These are phyloP conservation scores for Aegilops tauschii DNA, from an alignment of 176 grass and related monocot species.

Conservation along the genomic window DNA sequence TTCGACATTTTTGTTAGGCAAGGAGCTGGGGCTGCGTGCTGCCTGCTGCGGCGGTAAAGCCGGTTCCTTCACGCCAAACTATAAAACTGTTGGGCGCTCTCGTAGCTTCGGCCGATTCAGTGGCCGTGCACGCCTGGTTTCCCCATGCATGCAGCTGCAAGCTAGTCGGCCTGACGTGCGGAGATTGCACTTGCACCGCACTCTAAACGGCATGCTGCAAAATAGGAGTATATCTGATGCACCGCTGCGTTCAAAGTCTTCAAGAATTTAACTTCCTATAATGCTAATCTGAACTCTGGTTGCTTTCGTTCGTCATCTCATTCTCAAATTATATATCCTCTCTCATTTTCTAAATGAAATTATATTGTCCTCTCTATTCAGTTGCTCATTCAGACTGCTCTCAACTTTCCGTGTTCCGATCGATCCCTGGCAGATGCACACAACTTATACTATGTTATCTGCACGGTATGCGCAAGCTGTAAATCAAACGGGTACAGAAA, in stretches of 20 bases:
- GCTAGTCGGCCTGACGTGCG: neutral
- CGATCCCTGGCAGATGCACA: neutral
- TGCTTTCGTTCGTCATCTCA: neutral
- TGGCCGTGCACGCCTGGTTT: neutral
- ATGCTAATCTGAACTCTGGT: neutral
- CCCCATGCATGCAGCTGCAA: neutral
- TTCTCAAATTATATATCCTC: too few species aligned
- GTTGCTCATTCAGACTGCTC: neutral
- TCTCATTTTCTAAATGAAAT: too few species aligned
- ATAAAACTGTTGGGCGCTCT: too few species aligned
- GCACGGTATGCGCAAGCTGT: neutral
- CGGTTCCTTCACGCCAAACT: neutral
- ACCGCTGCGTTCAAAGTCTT: neutral
- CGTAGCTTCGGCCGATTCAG: neutral
- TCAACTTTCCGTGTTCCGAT: too few species aligned
- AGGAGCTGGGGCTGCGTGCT: neutral
- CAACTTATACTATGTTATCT: neutral
- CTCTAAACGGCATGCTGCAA: neutral
- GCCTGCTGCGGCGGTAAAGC: neutral
- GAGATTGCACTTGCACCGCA: neutral
- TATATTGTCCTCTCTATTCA: too few species aligned
- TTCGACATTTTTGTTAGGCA: neutral
- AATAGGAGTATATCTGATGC: neutral
- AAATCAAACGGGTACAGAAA: neutral
- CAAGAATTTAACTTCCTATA: neutral